Base-by-base conservation (phyloP, 805 yeast species). In the Myxozyma sirexii region DNA sequence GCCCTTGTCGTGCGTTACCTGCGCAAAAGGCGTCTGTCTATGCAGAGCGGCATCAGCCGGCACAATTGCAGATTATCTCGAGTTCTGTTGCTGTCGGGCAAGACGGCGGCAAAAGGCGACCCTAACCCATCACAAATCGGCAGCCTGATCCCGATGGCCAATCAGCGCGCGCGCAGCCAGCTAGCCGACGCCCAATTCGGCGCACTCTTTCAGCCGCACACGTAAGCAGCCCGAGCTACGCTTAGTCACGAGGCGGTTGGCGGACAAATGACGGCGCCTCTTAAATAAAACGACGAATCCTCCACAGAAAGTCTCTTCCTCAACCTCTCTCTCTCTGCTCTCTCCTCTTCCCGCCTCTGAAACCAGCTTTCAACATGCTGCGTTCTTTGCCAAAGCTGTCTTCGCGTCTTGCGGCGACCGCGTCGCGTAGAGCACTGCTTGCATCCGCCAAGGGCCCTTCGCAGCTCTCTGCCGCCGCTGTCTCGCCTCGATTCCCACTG, bases 381-480 rank as follows among this genome's bases (percentile, higher is more conserved):
- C 65, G 65, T 37, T 61, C 65, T 24, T 37, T 61, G 49, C 64
- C 64, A 31, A 61, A 61, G 41, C 55, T 54, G 47, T 50, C 65
- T 41, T 15, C 62, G 45, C 54, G 61, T 42, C 61, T 60, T 12
- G 44, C 60, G 52, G 38, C 60, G 53, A 46, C 57, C 52, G 44
- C 62, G 44, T n/a, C 62, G 26, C 52, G 60, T 35, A 54, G 65
- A 19, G 59, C 57, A 1, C 45, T 35, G 31, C 51, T 42, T 21
- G 48, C 45, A 13, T 27, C 41, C 48, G 41, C 29, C 27, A 7
- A 35, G 38, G 37, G 49, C 27, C 13, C 41, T 23, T 41, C 56
- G 27, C 47, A 26, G 24, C 27, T 53, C 48, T 27, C 44, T 19
- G n/a, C 38, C n/a, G 47, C 54, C 13, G 27, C 17, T 43, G 44